Base-by-base conservation (phyloP, 2,329 filamentous ascomycete genomes). In the Sarocladium brachiariae region DNA sequence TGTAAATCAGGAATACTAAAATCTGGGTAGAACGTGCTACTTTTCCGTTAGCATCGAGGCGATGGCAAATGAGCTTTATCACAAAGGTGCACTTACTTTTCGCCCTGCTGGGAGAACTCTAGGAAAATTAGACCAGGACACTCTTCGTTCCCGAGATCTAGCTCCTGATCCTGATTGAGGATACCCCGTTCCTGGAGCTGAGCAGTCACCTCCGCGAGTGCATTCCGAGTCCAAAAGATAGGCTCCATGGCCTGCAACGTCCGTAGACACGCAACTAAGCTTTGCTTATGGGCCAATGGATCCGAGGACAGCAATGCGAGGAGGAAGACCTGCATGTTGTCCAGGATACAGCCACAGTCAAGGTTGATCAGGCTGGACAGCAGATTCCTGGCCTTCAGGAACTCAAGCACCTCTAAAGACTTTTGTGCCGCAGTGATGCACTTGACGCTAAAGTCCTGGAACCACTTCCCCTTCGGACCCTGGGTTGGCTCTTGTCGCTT, bases 251-350 rank as follows among this genome's bases (percentile, higher is more conserved):
- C 18, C 27, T 47, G 43, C 43, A 47, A 14, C 24, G 43, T 47
- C 25, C 27, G 43, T 4, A 47, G 43, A 18, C 43, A 47, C 10
- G 27, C 16, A 5, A 47, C 43, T 6, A 47, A 25, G 25, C 33
- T 47, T 25, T 47, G 43, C 27, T 47, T 47, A 16, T 47, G 43
- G 3, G 33, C 25, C 25, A 31, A 9, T 4, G 43, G 43, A 21
- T 47, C 43, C 21, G 25, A 30, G n/a, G 33, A 33, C 3, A 47
- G 9, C 24, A 47, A 5, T 3, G 25, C 43, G 4, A 47, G 43
- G 19, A 47, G 43, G 43, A 47, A 47, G 43, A 47, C 43, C 43
- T 47, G 43, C 43, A 47, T 47, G 43, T 47, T 47, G 27, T 47
- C 43, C 43, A 47, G 16, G 16, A 47, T 47, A 14, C 43, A 47